Base-by-base conservation (phyloP, 2,329 filamentous ascomycete species). In the Apiospora pterosperma region DNA sequence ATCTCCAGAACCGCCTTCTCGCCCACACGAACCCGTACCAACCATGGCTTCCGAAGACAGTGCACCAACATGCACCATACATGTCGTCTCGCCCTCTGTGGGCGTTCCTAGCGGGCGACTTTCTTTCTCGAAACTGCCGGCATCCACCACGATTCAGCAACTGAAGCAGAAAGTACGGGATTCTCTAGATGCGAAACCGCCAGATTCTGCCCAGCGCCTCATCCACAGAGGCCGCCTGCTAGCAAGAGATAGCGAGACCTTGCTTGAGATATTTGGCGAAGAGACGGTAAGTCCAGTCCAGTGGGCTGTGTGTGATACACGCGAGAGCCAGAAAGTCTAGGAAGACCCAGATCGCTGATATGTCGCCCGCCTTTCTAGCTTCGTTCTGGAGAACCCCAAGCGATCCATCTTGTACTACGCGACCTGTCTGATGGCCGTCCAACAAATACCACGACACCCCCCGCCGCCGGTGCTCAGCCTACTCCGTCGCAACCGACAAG, bases 151-250 rank as follows among this genome's bases (percentile, higher is more conserved):
- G 0, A 78, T 89, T 59, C 81, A 80, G 64, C 78, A 87, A 73
- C 76, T 90, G 38, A 89, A 89, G 72, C 81, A 82, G 52, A 84
- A 78, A 72, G 87, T 90, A 65, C 83, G 85, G 36, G 79, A 86
- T 69, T 71, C 74, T 4, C 72, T 89, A 48, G 76, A 80, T 28
- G 73, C 82, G 55, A 82, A 80, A 62, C 86, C 86, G 4, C 69
- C 80, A 19, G 81, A 87, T 66, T 81, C 86, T 38, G 80, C 83
- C 38, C 85, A 89, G 72, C 81, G 87, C 48, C 76, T 90, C 65
- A 90, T 90, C 41, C 83, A 89, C 70, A 80, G 84, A 48, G 88
- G 88, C 1, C 83, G 86, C 39, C 79, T 87, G 59, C 76, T 90
- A 59, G 73, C 79, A 36, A 81, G 81, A 61, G 85, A 88, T 41